Evolutionary conservation across 2,329 filamentous ascomycete species (phyloP), one percentile per base, ranked within the genome.

Genomic region (Hypoxylon sp.): DNA sequence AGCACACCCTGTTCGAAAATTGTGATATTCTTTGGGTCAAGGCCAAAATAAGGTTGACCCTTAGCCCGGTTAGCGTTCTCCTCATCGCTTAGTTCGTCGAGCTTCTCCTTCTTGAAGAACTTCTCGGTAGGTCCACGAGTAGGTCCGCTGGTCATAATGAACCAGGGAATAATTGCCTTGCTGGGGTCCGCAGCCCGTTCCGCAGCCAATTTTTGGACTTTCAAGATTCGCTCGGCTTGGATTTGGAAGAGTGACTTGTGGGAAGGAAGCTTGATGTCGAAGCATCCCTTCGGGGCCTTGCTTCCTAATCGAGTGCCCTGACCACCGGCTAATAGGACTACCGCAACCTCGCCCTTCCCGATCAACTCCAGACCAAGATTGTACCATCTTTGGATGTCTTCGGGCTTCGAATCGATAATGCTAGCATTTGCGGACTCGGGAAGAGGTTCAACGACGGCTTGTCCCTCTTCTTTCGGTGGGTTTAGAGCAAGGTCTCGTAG

Each of bases 141-240:
- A 50, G 96, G 96, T 3, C 96, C 96, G 77, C 94, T 97, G 76
- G 96, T 99, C 96, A 99, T 99, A 81, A 99, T 94, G 83, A 99
- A 99, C 96, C 96, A 99, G 11, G 96, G 96, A 46, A 98, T 90
- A 33, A 91, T 85, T 47, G 89, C 89, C 60, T 84, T 84, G 70
- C 81, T 80, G 53, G 84, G 84, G 67, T 83, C 84, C 64, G 87
- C 87, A 59, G 88, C 85, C 78, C 91, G 89, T 80, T 92, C 90
- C 74, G 90, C 86, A 47, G 95, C 94, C 71, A 98, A 85, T 76
- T 90, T 83, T 83, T 98, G 92, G 8, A 97, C 83, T 84, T 94
- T 97, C 76, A 87, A 87, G 78, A 99, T 98, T 60, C 96, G 88
- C 88, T 99, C 94, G 48, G 92, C 96, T 83, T 99, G 96, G 75